Evolutionary conservation across 2,329 filamentous ascomycete genomes (phyloP).

Genomic region (Colletotrichum incanum): DNA sequence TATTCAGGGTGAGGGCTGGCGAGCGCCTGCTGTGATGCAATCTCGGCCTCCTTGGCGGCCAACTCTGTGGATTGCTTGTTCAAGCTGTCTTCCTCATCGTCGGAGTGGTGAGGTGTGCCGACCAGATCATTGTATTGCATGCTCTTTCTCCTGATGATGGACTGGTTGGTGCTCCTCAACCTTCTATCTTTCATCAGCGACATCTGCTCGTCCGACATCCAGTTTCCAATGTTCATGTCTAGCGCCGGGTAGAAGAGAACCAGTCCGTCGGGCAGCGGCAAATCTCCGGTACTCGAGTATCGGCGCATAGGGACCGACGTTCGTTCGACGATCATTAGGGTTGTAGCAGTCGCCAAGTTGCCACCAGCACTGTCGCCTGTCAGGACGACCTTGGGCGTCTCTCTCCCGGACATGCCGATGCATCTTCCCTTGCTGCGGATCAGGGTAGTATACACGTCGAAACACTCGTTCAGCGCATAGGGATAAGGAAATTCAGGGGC

Average conservation of each 20-base stretch:
- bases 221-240: constrained; percentile 98
- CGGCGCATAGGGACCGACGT: constrained; percentile 65
- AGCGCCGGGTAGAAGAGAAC: constrained; percentile 91
- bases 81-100: constrained; percentile 75
- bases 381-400: constrained; percentile 59
- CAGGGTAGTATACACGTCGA: constrained; percentile 61
- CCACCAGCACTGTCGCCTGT: constrained; percentile 66
- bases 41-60: constrained; percentile 41
- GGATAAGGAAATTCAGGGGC: constrained; percentile 68
- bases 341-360: constrained; percentile 75
- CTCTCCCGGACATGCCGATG: constrained; percentile 60
- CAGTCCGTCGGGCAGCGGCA: constrained; percentile 85
- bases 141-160: constrained; percentile 86
- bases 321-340: constrained; percentile 90
- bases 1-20: constrained; percentile 65
- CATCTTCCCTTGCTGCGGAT: constrained; percentile 58
- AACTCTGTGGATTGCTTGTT: constrained; percentile 49
- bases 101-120: constrained; percentile 85
- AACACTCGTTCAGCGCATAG: constrained; percentile 65
- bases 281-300: constrained; percentile 69
- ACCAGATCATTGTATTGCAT: constrained; percentile 90
- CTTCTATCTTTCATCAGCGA: constrained; percentile 88
- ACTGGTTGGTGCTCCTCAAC: constrained; percentile 82
- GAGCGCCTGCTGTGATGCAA: constrained; percentile 44
- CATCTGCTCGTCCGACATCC: constrained; percentile 99